These are phyloP conservation scores for Arthrobotrys iridis DNA, from an alignment of 2,329 filamentous ascomycete genomes.

Conservation along the genomic window DNA sequence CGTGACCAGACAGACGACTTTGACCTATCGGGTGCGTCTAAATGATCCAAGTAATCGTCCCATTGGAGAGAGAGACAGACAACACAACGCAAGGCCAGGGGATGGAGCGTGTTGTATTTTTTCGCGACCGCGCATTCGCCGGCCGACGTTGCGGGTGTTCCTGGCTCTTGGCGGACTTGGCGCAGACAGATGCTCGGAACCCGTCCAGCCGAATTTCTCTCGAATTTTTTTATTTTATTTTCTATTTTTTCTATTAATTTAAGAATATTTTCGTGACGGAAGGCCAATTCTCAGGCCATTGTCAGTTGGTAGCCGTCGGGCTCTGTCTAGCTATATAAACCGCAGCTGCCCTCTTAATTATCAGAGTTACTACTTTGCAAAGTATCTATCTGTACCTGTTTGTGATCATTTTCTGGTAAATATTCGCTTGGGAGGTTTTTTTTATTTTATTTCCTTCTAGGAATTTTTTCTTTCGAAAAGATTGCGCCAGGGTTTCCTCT, in stretches of 20 bases:
- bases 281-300: constrained; percentile 30
- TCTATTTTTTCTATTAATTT: not conserved
- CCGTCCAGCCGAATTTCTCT: constrained; percentile 28
- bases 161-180: constrained; percentile 26
- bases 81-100: not conserved
- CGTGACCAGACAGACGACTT: no score
- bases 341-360: no score
- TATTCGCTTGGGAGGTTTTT: no score
- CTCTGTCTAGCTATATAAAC: no score
- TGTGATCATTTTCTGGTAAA: not conserved
- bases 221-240: not conserved
- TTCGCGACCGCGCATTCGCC: constrained; percentile 21
- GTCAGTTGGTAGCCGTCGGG: no score
- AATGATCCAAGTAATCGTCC: no score
- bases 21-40: no score
- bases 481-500: not conserved
- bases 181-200: not conserved
- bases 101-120: not conserved
- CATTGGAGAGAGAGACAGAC: no score
- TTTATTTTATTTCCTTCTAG: no score
- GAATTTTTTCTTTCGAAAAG: no score
- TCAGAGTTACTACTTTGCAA: no score
- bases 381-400: not conserved
- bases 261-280: not conserved
- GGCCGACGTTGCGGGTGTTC: constrained; percentile 32